Evolutionary conservation across 1,284 basidiomycete species (phyloP).

Genomic region (Rhodotorula sp.): DNA sequence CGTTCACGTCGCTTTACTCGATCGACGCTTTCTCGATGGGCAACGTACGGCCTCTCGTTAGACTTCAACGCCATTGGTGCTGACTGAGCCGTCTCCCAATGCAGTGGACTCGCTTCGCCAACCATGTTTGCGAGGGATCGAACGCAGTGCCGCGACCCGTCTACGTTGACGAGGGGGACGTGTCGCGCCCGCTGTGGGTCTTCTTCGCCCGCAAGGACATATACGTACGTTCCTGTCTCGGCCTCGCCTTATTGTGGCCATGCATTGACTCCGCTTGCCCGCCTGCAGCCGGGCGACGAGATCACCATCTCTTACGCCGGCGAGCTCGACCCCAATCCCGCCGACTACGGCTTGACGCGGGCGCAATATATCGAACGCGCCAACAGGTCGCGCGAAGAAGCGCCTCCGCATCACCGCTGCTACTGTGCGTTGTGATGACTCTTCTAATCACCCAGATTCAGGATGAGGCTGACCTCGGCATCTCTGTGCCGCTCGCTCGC

Average conservation of each 20-base stretch:
- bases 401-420: constrained; percentile 4
- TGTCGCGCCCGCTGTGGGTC: constrained; percentile 29
- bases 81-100: not conserved
- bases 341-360: not conserved
- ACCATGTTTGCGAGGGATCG: constrained; percentile 27
- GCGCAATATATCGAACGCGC: not conserved
- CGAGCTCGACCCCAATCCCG: not conserved
- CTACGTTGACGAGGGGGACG: constrained; percentile 30
- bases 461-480: too few relatives aligned
- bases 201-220: constrained; percentile 31
- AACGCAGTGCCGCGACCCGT: constrained; percentile 16
- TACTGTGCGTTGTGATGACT: constrained; percentile 14
- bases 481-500: not conserved
- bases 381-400: not conserved
- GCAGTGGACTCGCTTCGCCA: constrained; percentile 42
- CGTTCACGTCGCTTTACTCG: constrained; percentile 8
- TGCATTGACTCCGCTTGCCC: not conserved
- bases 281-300: constrained; percentile 34
- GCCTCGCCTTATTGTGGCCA: too few relatives aligned
- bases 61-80: not conserved
- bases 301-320: constrained; percentile 25
- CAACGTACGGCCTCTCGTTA: constrained; percentile 10
- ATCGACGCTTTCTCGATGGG: constrained; percentile 23
- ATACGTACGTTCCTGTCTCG: constrained; percentile 1
- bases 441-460: not conserved